Conservation (phyloP, 2,329 filamentous ascomycete genomes). For the Atkinsonella hypoxylon region DNA sequence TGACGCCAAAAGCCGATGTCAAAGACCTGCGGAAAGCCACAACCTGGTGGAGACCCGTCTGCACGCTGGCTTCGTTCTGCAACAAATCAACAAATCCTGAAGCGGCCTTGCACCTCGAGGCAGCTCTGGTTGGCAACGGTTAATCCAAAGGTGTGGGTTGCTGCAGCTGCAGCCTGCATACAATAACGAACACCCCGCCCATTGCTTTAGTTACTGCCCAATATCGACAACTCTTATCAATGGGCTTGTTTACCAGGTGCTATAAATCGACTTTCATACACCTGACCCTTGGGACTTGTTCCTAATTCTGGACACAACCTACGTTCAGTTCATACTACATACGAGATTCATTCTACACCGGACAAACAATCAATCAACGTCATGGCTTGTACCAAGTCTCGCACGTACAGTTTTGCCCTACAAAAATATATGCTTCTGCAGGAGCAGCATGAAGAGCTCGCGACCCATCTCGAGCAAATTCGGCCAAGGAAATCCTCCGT, state of each 20-base stretch:
- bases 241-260: constrained; percentile 2
- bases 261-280: constrained; percentile 7
- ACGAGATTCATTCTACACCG: neutral
- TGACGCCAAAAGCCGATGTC: neutral
- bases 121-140: constrained; percentile 6
- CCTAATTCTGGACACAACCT: neutral
- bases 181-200: neutral
- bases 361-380: constrained; percentile 6
- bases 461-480: constrained; percentile 38
- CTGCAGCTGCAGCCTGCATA: constrained; percentile 6
- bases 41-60: neutral
- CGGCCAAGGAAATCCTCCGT: constrained; percentile 25
- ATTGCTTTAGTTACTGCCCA: constrained; percentile 4
- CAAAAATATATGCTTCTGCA: constrained; percentile 43
- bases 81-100: constrained; percentile 5
- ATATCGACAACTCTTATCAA: neutral
- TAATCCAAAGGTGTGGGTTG: constrained; percentile 1
- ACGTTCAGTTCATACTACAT: neutral
- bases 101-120: neutral
- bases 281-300: neutral
- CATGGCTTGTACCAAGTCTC: constrained; percentile 17
- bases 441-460: constrained; percentile 41
- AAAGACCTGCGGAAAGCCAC: neutral
- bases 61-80: neutral
- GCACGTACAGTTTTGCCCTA: constrained; percentile 34